Base-by-base conservation (phyloP, 176 grass and related monocot species). In the Bromus sterilis region DNA sequence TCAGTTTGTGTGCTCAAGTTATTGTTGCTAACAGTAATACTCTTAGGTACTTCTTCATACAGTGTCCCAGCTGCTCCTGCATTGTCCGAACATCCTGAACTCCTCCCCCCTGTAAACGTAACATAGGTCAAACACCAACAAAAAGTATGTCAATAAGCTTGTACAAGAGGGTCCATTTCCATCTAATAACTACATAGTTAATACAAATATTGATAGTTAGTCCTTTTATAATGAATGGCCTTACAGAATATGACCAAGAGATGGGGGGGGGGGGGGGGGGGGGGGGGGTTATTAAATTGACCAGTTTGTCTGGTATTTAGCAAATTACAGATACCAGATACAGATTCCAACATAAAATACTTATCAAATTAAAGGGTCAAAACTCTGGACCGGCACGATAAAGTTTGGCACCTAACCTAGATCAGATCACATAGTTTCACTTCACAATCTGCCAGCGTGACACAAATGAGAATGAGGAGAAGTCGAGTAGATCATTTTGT, bases 41-140 rank as follows among this genome's bases (percentile, higher is more conserved):
- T 98, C 91, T 95, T 98, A 41, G 92, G 92, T 61, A 98, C 92
- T 76, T 89, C 92, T 86, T 98, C 95, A 74, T 98, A 95, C 82
- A 98, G 90, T 61, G 95, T 98, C 49, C 95, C 95, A 74, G 95
- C 95, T 83, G 95, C 92, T 81, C 95, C 95, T 56, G 92, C 84
- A 84, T 98, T 98, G 15, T 89, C 90, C 37, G 55, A 75, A 77
- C 95, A 98, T 64, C 92, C 88, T 56, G 81, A 95, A 83, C 95
- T 98, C 81, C 31, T 80, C 32, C 92, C 95, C 28, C 95, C 95
- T 98, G 84, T 66, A 70, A 80, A 72, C 13, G 23, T 33, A 32
- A 51, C 40, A 83, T 34, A 58, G 28, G 26, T 69, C 30, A 63
- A 89, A 84, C 12, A 74, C 29, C 64, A 83, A 42, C 25, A 83